A percentile compares a stretch with the other conserved stretches of the same genome.
phyloP scores from a whole-genome alignment of 2,329 filamentous ascomycete species.

The Chaetoscypha palmicola region DNA sequence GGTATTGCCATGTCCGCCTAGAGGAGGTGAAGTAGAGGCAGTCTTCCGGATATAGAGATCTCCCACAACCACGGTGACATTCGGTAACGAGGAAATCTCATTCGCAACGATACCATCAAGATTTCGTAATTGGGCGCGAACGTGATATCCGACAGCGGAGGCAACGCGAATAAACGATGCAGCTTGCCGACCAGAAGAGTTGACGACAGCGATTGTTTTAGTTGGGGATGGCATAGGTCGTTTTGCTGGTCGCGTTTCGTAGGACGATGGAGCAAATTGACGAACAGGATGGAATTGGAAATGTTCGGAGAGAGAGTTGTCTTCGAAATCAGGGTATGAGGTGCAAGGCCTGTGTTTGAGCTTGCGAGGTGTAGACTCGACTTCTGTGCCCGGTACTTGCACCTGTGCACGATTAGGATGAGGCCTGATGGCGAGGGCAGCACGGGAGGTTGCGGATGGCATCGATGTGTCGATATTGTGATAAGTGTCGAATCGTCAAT shows the following conservation, averaged over 20 bases:
- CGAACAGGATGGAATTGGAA: conserved; percentile 17
- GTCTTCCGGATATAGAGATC: conserved; percentile 53
- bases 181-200: conserved; percentile 90
- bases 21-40: conserved; percentile 48
- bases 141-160: conserved; percentile 85
- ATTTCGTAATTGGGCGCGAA: conserved; percentile 85
- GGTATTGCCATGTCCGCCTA: conserved; percentile 46
- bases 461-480: conserved; percentile 16
- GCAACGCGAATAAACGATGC: conserved; percentile 92
- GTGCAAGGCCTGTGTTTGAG: conserved; percentile 27
- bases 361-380: conserved; percentile 15
- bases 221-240: conserved; percentile 29
- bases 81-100: conserved; percentile 75
- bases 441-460: conserved; percentile 26
- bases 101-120: conserved; percentile 80
- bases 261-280: conserved; percentile 1
- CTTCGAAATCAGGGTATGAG: conserved; percentile 20
- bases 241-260: conserved; percentile 26
- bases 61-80: conserved; percentile 59
- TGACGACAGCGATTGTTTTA: conserved; percentile 80
- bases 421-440: conserved; percentile 26
- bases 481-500: not conserved
- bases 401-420: conserved; percentile 7
- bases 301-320: conserved; percentile 10
- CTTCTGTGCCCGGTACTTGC: conserved; percentile 7